Conservation (phyloP, 805 yeast genomes). For the Jamesozyma rosinii region DNA sequence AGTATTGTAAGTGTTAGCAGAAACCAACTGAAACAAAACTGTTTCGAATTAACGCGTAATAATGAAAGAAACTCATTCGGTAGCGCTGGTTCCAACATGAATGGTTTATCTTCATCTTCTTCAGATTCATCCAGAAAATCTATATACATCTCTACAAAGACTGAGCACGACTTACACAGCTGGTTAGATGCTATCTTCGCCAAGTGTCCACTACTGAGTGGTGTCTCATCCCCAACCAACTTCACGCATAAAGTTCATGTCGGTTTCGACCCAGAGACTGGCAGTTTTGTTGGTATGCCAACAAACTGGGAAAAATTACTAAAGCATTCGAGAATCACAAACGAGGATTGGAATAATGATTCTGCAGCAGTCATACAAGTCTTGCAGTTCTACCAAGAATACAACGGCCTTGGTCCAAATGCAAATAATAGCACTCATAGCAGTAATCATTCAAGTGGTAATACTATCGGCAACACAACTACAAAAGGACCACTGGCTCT, state of each 20-base stretch:
- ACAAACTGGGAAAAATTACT: slow-evolving; percentile 84
- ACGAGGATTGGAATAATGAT: slow-evolving; percentile 83
- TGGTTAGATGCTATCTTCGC: slow-evolving; percentile 87
- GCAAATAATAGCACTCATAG: slow-evolving; percentile 1
- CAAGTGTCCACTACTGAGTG: slow-evolving; percentile 52
- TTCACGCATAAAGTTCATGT: slow-evolving; percentile 91
- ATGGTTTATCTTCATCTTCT: slow-evolving; percentile 6
- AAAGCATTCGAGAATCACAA: slow-evolving; percentile 79
- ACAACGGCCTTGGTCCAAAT: slow-evolving; percentile 21
- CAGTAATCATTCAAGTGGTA: slow-evolving; percentile 1
- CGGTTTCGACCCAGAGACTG: slow-evolving; percentile 74
- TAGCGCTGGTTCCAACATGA: not conserved
- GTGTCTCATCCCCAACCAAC: slow-evolving; percentile 86
- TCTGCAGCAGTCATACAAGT: slow-evolving; percentile 94
- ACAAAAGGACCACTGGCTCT: not conserved
- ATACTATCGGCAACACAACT: slow-evolving; percentile 1
- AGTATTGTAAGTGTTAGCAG: slow-evolving; percentile 57
- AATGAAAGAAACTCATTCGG: slow-evolving; percentile 21
- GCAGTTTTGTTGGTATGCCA: slow-evolving; percentile 88
- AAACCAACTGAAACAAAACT: slow-evolving; percentile 63
- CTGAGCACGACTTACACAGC: slow-evolving; percentile 69
- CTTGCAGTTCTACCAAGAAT: slow-evolving; percentile 62
- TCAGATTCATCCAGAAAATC: slow-evolving; percentile 40
- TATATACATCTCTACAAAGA: slow-evolving; percentile 63
- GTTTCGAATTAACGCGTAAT: slow-evolving; percentile 67